Evolutionary conservation across 2,329 filamentous ascomycete species (phyloP).

Genomic region (Ophiostoma himal-ulmi): DNA sequence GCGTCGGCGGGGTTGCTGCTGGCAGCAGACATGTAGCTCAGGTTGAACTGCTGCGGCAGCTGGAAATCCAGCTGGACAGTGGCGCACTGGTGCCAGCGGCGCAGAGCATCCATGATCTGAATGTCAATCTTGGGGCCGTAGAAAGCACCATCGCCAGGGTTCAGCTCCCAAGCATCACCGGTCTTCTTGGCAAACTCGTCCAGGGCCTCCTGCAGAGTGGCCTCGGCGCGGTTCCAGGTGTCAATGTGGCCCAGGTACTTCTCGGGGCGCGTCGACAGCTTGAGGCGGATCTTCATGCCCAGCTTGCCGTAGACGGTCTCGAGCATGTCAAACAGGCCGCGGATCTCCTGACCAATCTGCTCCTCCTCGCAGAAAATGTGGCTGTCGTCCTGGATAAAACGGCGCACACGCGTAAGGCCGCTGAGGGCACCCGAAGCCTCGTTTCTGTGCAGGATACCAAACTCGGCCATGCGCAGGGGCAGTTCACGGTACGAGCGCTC

Average conservation of each 20-base stretch:
- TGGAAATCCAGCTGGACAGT: slow-evolving; percentile 95
- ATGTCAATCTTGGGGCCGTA: slow-evolving; percentile 99
- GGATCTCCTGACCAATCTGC: slow-evolving; percentile 69
- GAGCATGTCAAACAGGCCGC: slow-evolving; percentile 81
- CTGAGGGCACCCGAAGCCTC: slow-evolving; percentile 76
- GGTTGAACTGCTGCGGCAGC: slow-evolving; percentile 29
- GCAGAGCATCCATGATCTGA: slow-evolving; percentile 81
- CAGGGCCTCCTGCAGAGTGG: slow-evolving; percentile 70
- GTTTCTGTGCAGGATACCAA: slow-evolving; percentile 80
- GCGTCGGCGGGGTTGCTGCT: slow-evolving; percentile 19
- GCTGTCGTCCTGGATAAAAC: slow-evolving; percentile 86
- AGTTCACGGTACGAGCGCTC: slow-evolving; percentile 72
- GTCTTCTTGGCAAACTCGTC: slow-evolving; percentile 61
- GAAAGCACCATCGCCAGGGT: slow-evolving; percentile 93
- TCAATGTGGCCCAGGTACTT: slow-evolving; percentile 81
- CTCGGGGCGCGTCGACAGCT: slow-evolving; percentile 84
- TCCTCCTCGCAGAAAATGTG: slow-evolving; percentile 79
- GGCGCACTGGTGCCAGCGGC: slow-evolving; percentile 72
- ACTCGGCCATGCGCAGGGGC: slow-evolving; percentile 79
- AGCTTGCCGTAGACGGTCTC: slow-evolving; percentile 68
- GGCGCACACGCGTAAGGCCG: slow-evolving; percentile 74
- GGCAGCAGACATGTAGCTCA: slow-evolving; percentile 31
- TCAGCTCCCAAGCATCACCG: slow-evolving; percentile 72
- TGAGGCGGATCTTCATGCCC: slow-evolving; percentile 87
- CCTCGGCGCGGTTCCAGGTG: slow-evolving; percentile 86